phyloP scores from a whole-genome alignment of 2,329 filamentous ascomycete species.

The Colletotrichum orchidophilum region DNA sequence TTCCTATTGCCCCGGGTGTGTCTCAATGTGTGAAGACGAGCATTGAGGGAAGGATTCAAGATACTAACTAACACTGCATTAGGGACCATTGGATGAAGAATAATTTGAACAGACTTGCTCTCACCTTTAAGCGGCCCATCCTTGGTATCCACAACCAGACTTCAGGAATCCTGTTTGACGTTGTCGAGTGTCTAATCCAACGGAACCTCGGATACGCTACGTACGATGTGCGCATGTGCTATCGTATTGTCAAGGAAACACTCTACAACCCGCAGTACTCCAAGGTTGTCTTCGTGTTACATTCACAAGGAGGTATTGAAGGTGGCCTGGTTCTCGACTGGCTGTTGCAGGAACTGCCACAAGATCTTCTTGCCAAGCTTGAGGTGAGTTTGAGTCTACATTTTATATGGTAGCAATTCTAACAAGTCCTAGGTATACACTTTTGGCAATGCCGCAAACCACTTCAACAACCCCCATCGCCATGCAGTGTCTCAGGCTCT shows the following conservation, averaged over 20 bases:
- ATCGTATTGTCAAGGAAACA: slow-evolving; percentile 68
- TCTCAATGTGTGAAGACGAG: neutral
- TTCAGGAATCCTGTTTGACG: slow-evolving; percentile 78
- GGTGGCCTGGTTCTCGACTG: slow-evolving; percentile 79
- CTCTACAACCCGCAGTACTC: slow-evolving; percentile 70
- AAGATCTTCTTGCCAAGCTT: slow-evolving; percentile 71
- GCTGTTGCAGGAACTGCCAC: slow-evolving; percentile 77
- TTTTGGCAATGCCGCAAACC: slow-evolving; percentile 81
- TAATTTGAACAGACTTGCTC: slow-evolving; percentile 76
- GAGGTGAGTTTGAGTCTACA: slow-evolving; percentile 51
- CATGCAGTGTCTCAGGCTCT: slow-evolving; percentile 45
- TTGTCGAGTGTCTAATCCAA: slow-evolving; percentile 81
- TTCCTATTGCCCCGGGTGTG: neutral
- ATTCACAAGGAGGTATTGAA: slow-evolving; percentile 82
- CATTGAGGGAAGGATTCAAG: neutral
- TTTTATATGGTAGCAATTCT: neutral
- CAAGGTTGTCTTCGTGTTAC: slow-evolving; percentile 79
- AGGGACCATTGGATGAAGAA: slow-evolving; percentile 74
- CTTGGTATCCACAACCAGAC: slow-evolving; percentile 81
- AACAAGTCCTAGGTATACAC: slow-evolving; percentile 64
- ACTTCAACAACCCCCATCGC: slow-evolving; percentile 77
- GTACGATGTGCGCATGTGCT: slow-evolving; percentile 71
- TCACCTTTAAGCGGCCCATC: slow-evolving; percentile 77
- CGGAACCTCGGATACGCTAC: slow-evolving; percentile 80
- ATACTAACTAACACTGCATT: slow-evolving; percentile 5